Percentiles rank a stretch among this genome's conserved stretches.
Evolutionary conservation across 257 asterid species (phyloP).

Genomic region (Scutellaria barbata): DNA sequence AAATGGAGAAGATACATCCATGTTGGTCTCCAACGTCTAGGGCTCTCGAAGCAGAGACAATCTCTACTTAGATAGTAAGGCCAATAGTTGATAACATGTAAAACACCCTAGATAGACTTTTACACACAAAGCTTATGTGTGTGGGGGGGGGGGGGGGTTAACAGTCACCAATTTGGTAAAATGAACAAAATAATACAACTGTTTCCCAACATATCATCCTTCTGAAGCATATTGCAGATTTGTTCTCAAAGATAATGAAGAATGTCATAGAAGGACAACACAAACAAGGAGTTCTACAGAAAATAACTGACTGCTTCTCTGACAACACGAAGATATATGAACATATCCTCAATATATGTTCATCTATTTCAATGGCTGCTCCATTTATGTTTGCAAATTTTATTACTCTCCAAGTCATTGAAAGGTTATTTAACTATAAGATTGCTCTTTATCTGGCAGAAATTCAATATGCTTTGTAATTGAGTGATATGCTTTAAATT

Average conservation of each 20-base stretch:
- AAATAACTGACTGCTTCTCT: background rate
- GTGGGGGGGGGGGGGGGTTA: too few relatives aligned
- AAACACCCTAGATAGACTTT: background rate
- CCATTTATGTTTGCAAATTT: background rate
- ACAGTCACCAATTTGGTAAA: background rate
- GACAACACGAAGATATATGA: background rate
- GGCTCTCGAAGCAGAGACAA: background rate
- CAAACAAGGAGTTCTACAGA: background rate
- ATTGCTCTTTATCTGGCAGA: background rate
- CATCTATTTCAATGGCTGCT: background rate
- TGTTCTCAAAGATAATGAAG: background rate
- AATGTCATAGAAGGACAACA: background rate
- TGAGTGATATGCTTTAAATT: background rate
- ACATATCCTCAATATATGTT: background rate
- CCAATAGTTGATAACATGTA: background rate
- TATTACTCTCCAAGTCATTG: background rate
- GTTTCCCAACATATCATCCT: background rate
- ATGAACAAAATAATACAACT: background rate
- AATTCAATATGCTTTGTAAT: background rate
- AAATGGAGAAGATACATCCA: background rate
- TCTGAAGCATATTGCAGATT: conserved; percentile 2
- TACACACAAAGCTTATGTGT: background rate
- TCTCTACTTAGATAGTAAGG: conserved; percentile 10
- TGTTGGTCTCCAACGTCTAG: background rate
- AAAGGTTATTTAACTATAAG: background rate